Base-by-base conservation (phyloP, 371 early-diverging fungal genomes). In the Mucor racemosus region DNA sequence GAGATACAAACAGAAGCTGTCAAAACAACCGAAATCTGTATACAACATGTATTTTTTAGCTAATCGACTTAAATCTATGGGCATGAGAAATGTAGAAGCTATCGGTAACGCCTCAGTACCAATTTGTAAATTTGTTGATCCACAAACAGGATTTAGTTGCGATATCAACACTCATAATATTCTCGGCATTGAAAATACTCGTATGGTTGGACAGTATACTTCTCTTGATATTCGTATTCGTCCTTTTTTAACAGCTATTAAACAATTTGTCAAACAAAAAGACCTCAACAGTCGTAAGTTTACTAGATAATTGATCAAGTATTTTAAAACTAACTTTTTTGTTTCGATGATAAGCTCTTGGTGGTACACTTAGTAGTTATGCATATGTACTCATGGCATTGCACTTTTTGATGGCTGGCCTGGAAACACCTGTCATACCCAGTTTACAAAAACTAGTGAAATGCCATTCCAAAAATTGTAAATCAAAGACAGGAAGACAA, bases 81-180 rank as follows among this genome's bases (percentile, higher is more conserved):
- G 77, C 21, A 80, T 80, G 80, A 36, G 17, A 10, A 15, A 66
- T 38, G 75, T 77, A 3, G 44, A 65, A 26, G 58, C 80, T 15
- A 71, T 80, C 14, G 58, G 60, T 1, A 19, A 31, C 14, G 74
- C 90, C 0, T 79, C 74, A 55, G 90, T 91, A 6, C 90, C 90
- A 4, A 89, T 91, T 17, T 88, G 86, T 78, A 91, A 90, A 68
- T 89, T 90, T 61, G 76, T 75, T 58, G 91, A 91, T 55, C 89
- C 90, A 0, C 75, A 79, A 39, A 68, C 76, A 34, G 63, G 77
- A 13, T 59, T 78, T 50, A 69, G 68, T 0, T 86, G 88, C 33
- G 90, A 90, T 60, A 76, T 88, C 64, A 88, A 84, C 65, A 76
- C 86, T 60, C 79, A 87, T 64, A 84, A 87, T 72, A 71, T 75